Evolutionary conservation across 1,284 basidiomycete species (phyloP), one percentile per base, ranked within the genome.

Genomic region (Cerioporus squamosus): DNA sequence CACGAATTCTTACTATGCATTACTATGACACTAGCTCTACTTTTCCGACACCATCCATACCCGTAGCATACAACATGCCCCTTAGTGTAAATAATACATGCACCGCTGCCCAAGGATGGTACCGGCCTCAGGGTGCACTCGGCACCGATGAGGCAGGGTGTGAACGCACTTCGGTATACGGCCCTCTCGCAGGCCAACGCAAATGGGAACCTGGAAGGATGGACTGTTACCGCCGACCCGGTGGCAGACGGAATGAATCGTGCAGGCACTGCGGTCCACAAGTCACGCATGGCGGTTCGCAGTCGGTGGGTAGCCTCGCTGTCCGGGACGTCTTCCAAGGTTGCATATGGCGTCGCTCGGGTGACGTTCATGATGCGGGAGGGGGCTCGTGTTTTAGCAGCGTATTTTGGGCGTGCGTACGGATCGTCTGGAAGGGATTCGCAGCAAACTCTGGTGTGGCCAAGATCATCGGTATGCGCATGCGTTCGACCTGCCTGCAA

Each of bases 351-450:
- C 36, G 7, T 49, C 29, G 24, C 29, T 33, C 45, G 31, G 45
- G 2, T 39, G 24, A 55, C 20, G 49, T 45, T 50, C 52, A 55
- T 43, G 58, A 39, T 44, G 51, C 56, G 61, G 64, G 40, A 14
- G 69, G 66, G 5, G 64, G 61, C 48, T 69, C 62, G 61, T 81
- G 84, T 61, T 83, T 84, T 44, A 91, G 65, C 9, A 93, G 78
- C 0, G 91, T 92, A 70, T 94, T 94, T 70, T 88, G 80, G 1
- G 88, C 90, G 71, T 94, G 93, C 12, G 82, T 87, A 4, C 90
- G 85, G 65, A 94, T 89, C 1, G 90, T 88, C 65, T 86, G 78
- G 71, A 93, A 94, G 0, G 93, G 92, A 68, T 88, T 88, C 29
- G 81, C 74, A 7, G 83, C 72, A 68, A 87, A 94, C 26, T 84